phyloP scores from a whole-genome alignment of 805 yeast genomes.

The Sugiyamaella valdiviana region DNA sequence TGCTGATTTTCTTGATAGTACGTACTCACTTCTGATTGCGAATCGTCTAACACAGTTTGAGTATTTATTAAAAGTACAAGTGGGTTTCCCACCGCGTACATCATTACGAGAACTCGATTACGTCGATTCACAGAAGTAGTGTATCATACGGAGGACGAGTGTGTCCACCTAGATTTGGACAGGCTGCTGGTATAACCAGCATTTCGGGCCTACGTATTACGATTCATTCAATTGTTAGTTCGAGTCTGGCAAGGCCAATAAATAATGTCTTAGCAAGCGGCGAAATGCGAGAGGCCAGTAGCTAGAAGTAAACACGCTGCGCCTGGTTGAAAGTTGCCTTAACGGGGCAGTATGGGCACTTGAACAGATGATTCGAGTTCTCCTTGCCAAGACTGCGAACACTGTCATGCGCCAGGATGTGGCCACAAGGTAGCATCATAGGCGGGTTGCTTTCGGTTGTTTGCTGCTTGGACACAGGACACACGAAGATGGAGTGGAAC shows the following conservation, averaged over 20 bases:
- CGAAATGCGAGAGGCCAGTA: neutral
- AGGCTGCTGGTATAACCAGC: too few species aligned
- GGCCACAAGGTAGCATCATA: slow-evolving; percentile 56
- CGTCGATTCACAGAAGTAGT: too few species aligned
- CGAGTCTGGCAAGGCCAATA: neutral
- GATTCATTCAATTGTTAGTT: neutral
- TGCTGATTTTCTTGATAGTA: slow-evolving; percentile 71
- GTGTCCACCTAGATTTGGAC: neutral
- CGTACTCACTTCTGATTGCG: too few species aligned
- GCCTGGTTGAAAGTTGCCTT: slow-evolving; percentile 40
- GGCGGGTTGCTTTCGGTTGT: slow-evolving; percentile 58
- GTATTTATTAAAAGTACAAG: neutral
- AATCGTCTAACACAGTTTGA: slow-evolving; percentile 4
- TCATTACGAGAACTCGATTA: too few species aligned
- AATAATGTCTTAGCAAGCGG: neutral
- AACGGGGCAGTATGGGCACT: slow-evolving; percentile 68
- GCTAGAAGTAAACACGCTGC: slow-evolving; percentile 39
- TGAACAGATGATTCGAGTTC: slow-evolving; percentile 43
- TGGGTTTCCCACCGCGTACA: too few species aligned
- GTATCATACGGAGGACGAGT: neutral
- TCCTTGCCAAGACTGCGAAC: slow-evolving; percentile 41
- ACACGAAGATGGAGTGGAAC: slow-evolving; percentile 62
- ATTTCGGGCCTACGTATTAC: neutral
- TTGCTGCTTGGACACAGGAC: slow-evolving; percentile 66
- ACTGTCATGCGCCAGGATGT: slow-evolving; percentile 52